A percentile compares a stretch with the other conserved stretches of the same genome.
Conservation (phyloP, 2,329 filamentous ascomycete species). For the Cordyceps cicadae region DNA sequence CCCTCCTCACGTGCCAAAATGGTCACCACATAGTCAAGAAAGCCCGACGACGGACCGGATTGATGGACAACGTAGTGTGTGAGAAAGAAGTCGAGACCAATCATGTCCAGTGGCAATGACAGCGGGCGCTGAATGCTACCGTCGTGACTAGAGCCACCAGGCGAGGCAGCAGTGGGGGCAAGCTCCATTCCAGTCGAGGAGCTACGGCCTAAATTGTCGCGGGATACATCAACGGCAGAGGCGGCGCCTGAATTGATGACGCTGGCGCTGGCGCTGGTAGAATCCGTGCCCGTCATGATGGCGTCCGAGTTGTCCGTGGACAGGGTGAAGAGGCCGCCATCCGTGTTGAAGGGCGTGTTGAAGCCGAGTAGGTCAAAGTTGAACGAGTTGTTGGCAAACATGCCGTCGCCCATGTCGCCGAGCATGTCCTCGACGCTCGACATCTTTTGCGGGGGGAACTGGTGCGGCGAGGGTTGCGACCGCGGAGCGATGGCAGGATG, state of each 20-base stretch:
- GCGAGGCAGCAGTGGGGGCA: background rate
- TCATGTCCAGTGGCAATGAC: constrained; percentile 9
- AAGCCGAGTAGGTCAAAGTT: constrained; percentile 11
- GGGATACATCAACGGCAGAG: constrained; percentile 5
- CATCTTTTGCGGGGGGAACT: background rate
- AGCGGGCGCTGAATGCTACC: constrained; percentile 8
- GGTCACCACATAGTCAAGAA: constrained; percentile 9
- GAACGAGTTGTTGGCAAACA: constrained; percentile 8
- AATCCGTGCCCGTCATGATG: constrained; percentile 8
- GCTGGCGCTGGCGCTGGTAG: background rate
- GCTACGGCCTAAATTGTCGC: background rate
- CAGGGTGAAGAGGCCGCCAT: constrained; percentile 5
- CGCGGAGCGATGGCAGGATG: background rate
- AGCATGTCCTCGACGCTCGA: constrained; percentile 10
- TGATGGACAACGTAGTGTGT: constrained; percentile 11
- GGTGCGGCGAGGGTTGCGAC: background rate
- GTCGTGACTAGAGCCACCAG: background rate
- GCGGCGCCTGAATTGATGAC: background rate
- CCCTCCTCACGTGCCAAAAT: constrained; percentile 11
- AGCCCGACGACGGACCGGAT: constrained; percentile 7
- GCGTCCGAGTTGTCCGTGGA: constrained; percentile 5
- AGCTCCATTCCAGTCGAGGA: constrained; percentile 2
- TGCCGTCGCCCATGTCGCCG: constrained; percentile 7
- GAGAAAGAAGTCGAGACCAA: constrained; percentile 9
- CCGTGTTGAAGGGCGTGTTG: constrained; percentile 9